phyloP scores from a whole-genome alignment of 192 early-diverging fungal genomes.

The Paraglomus occultum region DNA sequence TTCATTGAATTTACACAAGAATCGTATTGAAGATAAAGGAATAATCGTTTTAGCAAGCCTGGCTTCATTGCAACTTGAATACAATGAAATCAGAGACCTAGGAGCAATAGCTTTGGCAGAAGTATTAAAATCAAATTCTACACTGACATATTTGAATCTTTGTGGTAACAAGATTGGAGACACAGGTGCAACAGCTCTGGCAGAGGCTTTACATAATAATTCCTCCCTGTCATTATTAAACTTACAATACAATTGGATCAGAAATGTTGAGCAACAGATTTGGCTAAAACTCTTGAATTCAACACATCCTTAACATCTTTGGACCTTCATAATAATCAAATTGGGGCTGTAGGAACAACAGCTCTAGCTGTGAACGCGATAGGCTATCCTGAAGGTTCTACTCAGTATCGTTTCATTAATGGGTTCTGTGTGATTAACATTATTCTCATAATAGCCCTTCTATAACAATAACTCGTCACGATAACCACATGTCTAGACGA shows the following conservation, averaged over 20 bases:
- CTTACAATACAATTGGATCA: not conserved
- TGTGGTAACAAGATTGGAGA: slow-evolving; percentile 1
- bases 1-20: not conserved
- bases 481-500: too few species aligned
- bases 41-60: not conserved
- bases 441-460: too few species aligned
- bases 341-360: not conserved
- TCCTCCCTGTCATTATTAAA: not conserved
- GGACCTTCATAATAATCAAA: not conserved
- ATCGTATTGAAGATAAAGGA: slow-evolving; percentile 1
- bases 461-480: too few species aligned
- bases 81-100: not conserved
- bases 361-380: too few species aligned
- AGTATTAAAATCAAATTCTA: not conserved
- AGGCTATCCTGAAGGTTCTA: too few species aligned
- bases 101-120: not conserved
- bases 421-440: too few species aligned
- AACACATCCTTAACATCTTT: slow-evolving; percentile 4
- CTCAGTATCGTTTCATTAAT: too few species aligned
- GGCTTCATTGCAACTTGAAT: not conserved
- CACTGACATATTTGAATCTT: not conserved
- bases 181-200: not conserved
- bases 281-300: slow-evolving; percentile 1
- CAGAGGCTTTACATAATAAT: slow-evolving; percentile 8
- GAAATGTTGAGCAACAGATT: not conserved